Evolutionary conservation across 345 rosid species (phyloP), one percentile per base, ranked within the genome.

Genomic region (Murraya koenigii): DNA sequence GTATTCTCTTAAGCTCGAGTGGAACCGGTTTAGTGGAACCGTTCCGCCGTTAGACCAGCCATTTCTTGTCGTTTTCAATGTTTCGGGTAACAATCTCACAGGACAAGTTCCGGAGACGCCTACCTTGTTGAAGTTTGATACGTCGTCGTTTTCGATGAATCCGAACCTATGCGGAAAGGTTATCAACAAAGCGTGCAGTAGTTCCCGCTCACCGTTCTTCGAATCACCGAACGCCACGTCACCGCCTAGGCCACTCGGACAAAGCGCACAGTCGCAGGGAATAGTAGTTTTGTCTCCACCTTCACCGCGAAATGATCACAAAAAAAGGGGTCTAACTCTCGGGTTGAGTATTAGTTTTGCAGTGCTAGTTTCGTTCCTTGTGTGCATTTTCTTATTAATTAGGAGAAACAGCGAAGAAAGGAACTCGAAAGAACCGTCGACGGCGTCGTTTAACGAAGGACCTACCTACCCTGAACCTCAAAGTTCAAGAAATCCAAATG

Each of bases 151-250:
- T 71, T 76, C 62, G 11, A 72, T 74, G 30, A 94, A 96, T 80
- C 93, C 92, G n/a, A 81, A 84, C 36, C 89, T 96, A 33, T 96
- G 99, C 81, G 98, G 99, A 0, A 93, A 89, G 94, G 80, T 91
- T 8, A 84, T 92, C 8, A 88, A 91, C 66, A 82, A 77, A 78
- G 88, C 87, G 4, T 96, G 98, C 81, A 71, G 77, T 58, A 71
- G 77, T 58, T 72, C 91, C 2, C 87, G 81, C 41, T 80, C 93
- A 5, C 98, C 97, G 1, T 91, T 95, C 85, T 91, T 95, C 36
- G 91, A 83, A 0, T 78, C 90, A 22, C 19, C 85, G 1, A 56
- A 74, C 47, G 77, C 65, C 84, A 71, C 87, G 62, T 79, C 89
- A 38, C 80, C 92, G 11, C 77, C 90, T 6, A 76, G 89, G 30